Base-by-base conservation (phyloP, 2,329 filamentous ascomycete species). In the Lanzia echinophila region DNA sequence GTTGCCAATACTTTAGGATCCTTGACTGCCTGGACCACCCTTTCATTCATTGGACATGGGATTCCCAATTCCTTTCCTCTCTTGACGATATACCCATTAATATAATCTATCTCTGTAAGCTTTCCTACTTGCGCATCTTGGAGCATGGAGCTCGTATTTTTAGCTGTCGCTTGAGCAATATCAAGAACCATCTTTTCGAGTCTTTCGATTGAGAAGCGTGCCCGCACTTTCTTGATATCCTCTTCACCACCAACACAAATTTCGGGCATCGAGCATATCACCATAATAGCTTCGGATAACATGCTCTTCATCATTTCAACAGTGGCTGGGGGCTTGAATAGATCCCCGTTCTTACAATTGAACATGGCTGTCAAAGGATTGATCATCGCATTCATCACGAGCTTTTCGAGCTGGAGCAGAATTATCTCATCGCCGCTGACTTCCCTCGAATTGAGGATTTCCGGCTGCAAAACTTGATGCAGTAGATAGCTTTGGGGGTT, bases 351-450 rank as follows among this genome's bases (percentile, higher is more conserved):
- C 58, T 81, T 81, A 66, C 84, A 86, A 51, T 87, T 78, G 53
- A 94, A 75, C 10, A 96, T 71, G 0, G 85, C 86, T 0, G 89
- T 94, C n/a, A 96, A 72, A 0, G 92, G 89, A 65, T 96, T 95
- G 63, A 96, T 82, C 32, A 91, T 74, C 34, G 82, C 77, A 66
- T 95, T 96, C 49, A 91, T 75, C 1, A 87, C 86, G 1, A 96
- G 75, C 68, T 96, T 96, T 65, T 95, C 88, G 3, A 96, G 78
- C 71, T 96, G 91, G n/a, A 77, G 63, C 10, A 75, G 59, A 74
- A 77, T 79, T 15, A 83, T 67, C 44, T 79, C 73, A 2, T 70
- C 58, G 11, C 69, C 65, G 2, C 70, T 58, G 4, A 79, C 72
- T 20, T 62, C 55, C 8, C 62, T 69, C 0, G 72, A 75, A 12